These are phyloP conservation scores for Fragaria nilgerrensis DNA, from an alignment of 306 rosid genomes.

Conservation along the genomic window DNA sequence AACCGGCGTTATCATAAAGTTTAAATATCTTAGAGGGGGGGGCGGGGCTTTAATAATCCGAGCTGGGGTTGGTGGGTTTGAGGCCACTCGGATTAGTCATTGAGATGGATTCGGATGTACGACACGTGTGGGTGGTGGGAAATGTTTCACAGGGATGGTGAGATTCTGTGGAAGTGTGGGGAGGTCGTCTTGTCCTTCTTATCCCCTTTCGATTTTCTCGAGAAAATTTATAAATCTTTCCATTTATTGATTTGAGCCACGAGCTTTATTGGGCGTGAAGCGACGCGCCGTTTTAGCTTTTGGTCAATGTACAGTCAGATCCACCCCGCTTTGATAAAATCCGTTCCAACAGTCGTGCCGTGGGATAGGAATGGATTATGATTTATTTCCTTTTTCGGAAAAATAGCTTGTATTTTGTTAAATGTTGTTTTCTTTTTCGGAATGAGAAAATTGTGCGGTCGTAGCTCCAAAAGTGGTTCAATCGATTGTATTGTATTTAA, in stretches of 20 bases:
- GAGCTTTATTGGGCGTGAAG: neutral
- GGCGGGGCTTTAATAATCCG: neutral
- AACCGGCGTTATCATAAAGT: neutral
- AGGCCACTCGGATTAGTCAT: slow-evolving; percentile 14
- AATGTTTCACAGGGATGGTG: neutral
- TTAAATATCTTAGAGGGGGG: neutral
- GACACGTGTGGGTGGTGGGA: neutral
- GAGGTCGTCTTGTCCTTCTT: slow-evolving; percentile 3
- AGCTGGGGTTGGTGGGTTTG: slow-evolving; percentile 10
- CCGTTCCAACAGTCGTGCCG: neutral
- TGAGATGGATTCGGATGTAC: neutral
- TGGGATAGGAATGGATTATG: neutral
- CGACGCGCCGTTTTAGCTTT: slow-evolving; percentile 3
- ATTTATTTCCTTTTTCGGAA: neutral
- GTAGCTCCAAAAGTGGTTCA: no score
- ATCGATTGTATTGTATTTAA: no score
- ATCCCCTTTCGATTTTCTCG: slow-evolving; percentile 3
- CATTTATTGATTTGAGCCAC: slow-evolving; percentile 3
- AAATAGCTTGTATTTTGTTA: neutral
- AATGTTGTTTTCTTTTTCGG: neutral
- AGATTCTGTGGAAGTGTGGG: neutral
- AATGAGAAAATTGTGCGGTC: neutral
- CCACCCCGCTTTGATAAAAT: neutral
- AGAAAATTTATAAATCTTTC: neutral
- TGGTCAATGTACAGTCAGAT: neutral